A percentile compares a stretch with the other conserved stretches of the same genome.
Conservation (phyloP, 164 flowering plant genomes). For the Kingdonia uniflora region DNA sequence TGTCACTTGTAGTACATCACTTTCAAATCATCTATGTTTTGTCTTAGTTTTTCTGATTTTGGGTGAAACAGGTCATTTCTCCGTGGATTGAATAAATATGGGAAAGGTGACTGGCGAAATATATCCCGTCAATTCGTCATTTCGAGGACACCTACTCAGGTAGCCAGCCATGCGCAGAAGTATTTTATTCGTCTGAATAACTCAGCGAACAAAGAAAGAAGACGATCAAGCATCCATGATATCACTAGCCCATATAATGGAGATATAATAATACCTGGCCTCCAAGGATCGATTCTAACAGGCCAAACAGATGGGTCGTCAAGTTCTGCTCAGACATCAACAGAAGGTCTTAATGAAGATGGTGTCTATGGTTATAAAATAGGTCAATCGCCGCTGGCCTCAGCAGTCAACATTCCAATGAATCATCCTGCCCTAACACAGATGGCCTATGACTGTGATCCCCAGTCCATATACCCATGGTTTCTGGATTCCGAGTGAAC, state of each 20-base stretch:
- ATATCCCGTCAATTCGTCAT: conserved; percentile 88
- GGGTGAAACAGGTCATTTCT: conserved; percentile 60
- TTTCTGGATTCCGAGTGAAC: conserved; percentile 70
- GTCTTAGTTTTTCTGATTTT: not conserved
- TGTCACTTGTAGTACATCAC: not conserved
- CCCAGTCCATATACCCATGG: conserved; percentile 52
- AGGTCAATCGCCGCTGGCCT: conserved; percentile 75
- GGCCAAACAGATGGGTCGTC: conserved; percentile 61
- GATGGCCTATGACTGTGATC: conserved; percentile 70
- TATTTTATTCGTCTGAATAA: conserved; percentile 74
- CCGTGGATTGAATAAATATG: conserved; percentile 87
- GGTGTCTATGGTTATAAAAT: conserved; percentile 61
- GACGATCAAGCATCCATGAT: conserved; percentile 90
- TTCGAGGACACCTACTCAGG: conserved; percentile 90
- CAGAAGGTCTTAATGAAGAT: conserved; percentile 30
- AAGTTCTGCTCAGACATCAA: conserved; percentile 28
- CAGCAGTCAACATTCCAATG: conserved; percentile 87
- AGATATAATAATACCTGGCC: conserved; percentile 31
- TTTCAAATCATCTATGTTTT: not conserved
- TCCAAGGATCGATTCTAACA: conserved; percentile 61
- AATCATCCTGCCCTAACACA: conserved; percentile 55
- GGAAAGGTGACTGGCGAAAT: conserved; percentile 96
- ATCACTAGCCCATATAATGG: conserved; percentile 67
- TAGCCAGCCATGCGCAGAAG: conserved; percentile 94
- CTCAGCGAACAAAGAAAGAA: conserved; percentile 89